phyloP scores from a whole-genome alignment of 164 flowering plant species.

The Aristolochia fimbriata region DNA sequence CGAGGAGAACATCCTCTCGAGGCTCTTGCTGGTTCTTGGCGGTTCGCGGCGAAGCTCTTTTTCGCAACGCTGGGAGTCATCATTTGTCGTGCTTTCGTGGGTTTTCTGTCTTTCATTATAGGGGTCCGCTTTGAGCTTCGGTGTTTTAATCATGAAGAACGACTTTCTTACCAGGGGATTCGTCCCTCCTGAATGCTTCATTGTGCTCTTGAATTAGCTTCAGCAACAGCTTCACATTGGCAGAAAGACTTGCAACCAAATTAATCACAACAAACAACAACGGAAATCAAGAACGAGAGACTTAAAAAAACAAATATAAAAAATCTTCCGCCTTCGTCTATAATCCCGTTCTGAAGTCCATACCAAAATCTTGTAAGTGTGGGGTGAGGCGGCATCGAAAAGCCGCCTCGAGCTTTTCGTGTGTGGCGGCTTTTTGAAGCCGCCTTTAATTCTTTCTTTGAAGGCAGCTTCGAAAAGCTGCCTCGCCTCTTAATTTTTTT shows the following conservation, averaged over 20 bases:
- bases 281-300: too few species aligned
- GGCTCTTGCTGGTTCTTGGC: slow-evolving; percentile 54
- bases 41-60: slow-evolving; percentile 42
- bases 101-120: slow-evolving; percentile 18
- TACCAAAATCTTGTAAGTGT: too few species aligned
- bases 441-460: too few species aligned
- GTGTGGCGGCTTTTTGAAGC: too few species aligned
- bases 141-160: slow-evolving; percentile 54
- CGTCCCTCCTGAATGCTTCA: slow-evolving; percentile 28
- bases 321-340: too few species aligned
- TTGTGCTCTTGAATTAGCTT: slow-evolving; percentile 60
- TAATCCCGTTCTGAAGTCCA: too few species aligned
- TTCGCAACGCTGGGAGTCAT: slow-evolving; percentile 48
- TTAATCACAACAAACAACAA: too few species aligned
- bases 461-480: too few species aligned
- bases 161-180: slow-evolving; percentile 11
- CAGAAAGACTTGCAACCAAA: slow-evolving; percentile 40
- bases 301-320: too few species aligned
- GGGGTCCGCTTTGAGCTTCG: slow-evolving; percentile 24
- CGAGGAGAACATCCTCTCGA: slow-evolving; percentile 76
- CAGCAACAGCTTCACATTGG: slow-evolving; percentile 41
- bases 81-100: slow-evolving; percentile 11
- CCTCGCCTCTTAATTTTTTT: too few species aligned
- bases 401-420: too few species aligned
- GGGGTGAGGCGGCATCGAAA: too few species aligned